phyloP scores from a whole-genome alignment of 371 early-diverging fungal species.

The Quaeritorhiza haematococci region DNA sequence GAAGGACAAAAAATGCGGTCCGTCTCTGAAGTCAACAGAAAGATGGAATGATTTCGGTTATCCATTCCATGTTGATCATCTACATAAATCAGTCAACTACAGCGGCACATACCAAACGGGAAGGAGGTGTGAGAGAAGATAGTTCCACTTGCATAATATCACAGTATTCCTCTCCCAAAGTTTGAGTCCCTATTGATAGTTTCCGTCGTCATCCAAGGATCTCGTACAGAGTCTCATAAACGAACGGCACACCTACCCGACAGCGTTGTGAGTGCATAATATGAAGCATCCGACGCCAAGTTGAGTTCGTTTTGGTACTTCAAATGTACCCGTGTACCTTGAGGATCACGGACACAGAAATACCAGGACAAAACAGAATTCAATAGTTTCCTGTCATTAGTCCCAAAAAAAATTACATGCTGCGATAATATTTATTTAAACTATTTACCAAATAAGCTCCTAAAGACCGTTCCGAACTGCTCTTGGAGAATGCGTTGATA shows the following conservation, averaged over 20 bases:
- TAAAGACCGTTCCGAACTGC: constrained; percentile 58
- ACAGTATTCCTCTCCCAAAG: constrained; percentile 91
- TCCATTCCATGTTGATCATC: neutral
- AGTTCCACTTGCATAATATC: constrained; percentile 69
- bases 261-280: constrained; percentile 69
- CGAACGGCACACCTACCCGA: constrained; percentile 33
- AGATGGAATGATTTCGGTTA: neutral
- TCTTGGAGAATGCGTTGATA: constrained; percentile 62
- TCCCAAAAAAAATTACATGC: neutral
- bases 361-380: neutral
- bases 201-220: too few relatives aligned
- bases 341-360: neutral
- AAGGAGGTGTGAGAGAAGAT: constrained; percentile 41
- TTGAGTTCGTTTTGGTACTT: constrained; percentile 62
- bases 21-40: constrained; percentile 38
- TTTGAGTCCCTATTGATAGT: constrained; percentile 75
- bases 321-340: constrained; percentile 67
- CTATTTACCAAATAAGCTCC: constrained; percentile 62
- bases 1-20: constrained; percentile 45
- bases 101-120: constrained; percentile 38
- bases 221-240: neutral
- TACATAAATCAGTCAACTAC: too few relatives aligned
- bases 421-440: too few relatives aligned
- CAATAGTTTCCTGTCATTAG: neutral
- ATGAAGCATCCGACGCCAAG: constrained; percentile 57